A percentile compares a stretch with the other conserved stretches of the same genome.
Evolutionary conservation across 1,284 basidiomycete genomes (phyloP).

Genomic region (Marasmius fiardii): DNA sequence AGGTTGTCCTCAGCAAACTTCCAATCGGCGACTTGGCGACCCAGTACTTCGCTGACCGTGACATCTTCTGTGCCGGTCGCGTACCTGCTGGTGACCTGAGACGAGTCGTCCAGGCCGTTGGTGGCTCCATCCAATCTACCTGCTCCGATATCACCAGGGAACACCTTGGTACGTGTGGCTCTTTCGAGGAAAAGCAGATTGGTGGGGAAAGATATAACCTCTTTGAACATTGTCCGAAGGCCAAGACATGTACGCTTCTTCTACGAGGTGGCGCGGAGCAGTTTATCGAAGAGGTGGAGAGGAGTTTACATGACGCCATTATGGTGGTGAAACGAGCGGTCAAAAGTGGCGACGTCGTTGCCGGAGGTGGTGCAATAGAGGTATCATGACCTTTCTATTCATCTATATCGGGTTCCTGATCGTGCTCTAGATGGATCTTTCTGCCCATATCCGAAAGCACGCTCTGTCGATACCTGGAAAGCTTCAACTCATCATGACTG

Average conservation of each 20-base stretch:
- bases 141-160: constrained; percentile 89
- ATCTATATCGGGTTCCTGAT: constrained; percentile 4
- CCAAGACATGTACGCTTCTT: constrained; percentile 97
- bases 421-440: constrained; percentile 82
- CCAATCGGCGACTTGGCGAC: constrained; percentile 99
- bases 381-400: constrained; percentile 38
- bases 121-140: constrained; percentile 93
- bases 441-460: constrained; percentile 87
- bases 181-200: constrained; percentile 94
- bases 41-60: constrained; percentile 98
- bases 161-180: constrained; percentile 90
- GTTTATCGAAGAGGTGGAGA: constrained; percentile 98
- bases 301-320: constrained; percentile 97
- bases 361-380: constrained; percentile 97
- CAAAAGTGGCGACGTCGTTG: constrained; percentile 94
- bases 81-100: constrained; percentile 91
- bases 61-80: constrained; percentile 99
- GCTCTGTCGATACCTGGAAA: constrained; percentile 95
- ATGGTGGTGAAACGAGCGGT: constrained; percentile 99
- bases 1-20: constrained; percentile 96
- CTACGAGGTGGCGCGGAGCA: constrained; percentile 97
- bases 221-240: constrained; percentile 90
- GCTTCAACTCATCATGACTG: constrained; percentile 91
- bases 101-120: constrained; percentile 94
- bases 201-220: constrained; percentile 98